A percentile compares a stretch with the other conserved stretches of the same genome.
Evolutionary conservation across 2,329 filamentous ascomycete genomes (phyloP).

Genomic region (Magnaporthiopsis poae): DNA sequence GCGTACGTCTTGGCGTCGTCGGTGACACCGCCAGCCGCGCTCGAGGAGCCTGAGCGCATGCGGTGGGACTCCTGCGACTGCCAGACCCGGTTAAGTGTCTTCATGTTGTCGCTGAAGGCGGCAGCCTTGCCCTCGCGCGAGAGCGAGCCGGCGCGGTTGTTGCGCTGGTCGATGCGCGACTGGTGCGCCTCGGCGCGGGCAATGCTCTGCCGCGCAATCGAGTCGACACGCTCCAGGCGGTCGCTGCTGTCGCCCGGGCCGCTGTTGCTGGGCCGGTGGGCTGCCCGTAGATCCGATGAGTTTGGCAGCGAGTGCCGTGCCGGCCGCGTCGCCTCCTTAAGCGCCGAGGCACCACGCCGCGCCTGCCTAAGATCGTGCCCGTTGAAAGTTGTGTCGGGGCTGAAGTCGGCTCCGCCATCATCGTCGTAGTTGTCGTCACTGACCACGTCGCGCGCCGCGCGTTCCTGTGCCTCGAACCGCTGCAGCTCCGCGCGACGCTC

Average conservation of each 20-base stretch:
- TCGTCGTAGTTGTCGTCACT: constrained; percentile 12
- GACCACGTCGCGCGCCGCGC: constrained; percentile 10
- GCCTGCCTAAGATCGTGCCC: constrained; percentile 34
- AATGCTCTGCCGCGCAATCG: constrained; percentile 42
- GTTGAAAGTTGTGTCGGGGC: background rate
- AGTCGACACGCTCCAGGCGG: constrained; percentile 37
- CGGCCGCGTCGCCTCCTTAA: constrained; percentile 19
- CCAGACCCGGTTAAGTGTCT: constrained; percentile 47
- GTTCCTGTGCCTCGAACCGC: constrained; percentile 10
- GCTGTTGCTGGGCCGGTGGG: constrained; percentile 20
- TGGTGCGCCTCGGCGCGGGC: constrained; percentile 41
- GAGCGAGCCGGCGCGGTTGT: constrained; percentile 24
- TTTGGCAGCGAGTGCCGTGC: constrained; percentile 26
- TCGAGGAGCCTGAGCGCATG: constrained; percentile 23
- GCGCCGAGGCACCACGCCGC: constrained; percentile 24
- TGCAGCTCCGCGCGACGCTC: background rate
- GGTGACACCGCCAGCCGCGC: background rate
- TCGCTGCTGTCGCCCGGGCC: constrained; percentile 14
- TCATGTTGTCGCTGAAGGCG: constrained; percentile 39
- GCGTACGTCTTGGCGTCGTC: constrained; percentile 49
- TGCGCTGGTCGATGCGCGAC: constrained; percentile 39
- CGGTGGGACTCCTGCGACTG: constrained; percentile 40
- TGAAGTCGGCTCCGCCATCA: background rate
- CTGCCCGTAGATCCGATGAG: constrained; percentile 24
- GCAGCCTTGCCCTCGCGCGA: constrained; percentile 18